phyloP scores from a whole-genome alignment of 1,284 basidiomycete genomes.

The Thecaphora thlaspeos region DNA sequence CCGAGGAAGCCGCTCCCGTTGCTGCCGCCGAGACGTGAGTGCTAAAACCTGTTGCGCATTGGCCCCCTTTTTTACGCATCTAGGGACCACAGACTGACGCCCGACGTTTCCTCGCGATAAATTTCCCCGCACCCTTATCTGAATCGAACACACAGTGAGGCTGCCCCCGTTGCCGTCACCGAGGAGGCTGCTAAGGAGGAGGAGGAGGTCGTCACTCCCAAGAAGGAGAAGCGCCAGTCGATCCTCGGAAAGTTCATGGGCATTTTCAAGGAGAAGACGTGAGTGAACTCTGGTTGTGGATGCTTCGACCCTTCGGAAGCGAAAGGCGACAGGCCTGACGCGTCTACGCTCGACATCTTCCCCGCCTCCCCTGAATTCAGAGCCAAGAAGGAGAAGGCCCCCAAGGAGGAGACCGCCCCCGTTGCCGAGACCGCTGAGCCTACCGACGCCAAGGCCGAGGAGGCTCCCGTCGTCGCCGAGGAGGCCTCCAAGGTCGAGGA shows the following conservation, averaged over 20 bases:
- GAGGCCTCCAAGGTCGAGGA: slow-evolving; percentile 5
- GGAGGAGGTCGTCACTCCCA: slow-evolving; percentile 24
- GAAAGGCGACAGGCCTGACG: slow-evolving; percentile 33
- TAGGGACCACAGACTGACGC: too few species aligned
- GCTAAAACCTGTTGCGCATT: too few species aligned
- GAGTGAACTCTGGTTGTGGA: too few species aligned
- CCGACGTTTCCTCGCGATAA: too few species aligned
- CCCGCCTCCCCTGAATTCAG: too few species aligned
- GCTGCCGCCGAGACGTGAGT: slow-evolving; percentile 1
- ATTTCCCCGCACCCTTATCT: too few species aligned
- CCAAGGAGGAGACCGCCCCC: slow-evolving; percentile 26
- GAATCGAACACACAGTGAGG: too few species aligned
- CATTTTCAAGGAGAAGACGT: slow-evolving; percentile 41
- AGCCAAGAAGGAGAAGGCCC: slow-evolving; percentile 22
- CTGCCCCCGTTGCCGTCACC: slow-evolving; percentile 1
- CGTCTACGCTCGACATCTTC: too few species aligned
- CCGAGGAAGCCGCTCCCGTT: slow-evolving; percentile 4
- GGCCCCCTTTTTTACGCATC: too few species aligned
- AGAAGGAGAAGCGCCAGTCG: slow-evolving; percentile 52
- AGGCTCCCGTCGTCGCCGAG: slow-evolving; percentile 12
- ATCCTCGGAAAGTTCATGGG: slow-evolving; percentile 40
- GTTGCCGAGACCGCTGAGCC: slow-evolving; percentile 15
- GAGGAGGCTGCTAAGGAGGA: slow-evolving; percentile 35
- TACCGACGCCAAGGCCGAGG: slow-evolving; percentile 16
- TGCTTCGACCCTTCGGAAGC: too few species aligned